These are phyloP conservation scores for Neurospora intermedia DNA, from an alignment of 495 filamentous ascomycete species.

Conservation along the genomic window DNA sequence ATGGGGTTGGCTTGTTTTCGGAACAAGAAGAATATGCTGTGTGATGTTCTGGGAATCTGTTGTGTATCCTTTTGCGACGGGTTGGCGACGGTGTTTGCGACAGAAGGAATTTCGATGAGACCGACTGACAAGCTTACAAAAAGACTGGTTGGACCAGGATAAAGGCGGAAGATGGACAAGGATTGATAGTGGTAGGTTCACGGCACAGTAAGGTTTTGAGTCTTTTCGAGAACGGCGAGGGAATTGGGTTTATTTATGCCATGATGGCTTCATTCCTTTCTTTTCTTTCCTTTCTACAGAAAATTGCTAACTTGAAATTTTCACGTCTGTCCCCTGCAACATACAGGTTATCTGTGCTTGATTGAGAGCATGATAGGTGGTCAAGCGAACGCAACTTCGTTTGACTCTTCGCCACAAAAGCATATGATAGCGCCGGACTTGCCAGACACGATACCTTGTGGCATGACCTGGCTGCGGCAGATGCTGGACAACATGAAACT, in stretches of 20 bases:
- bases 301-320: background rate
- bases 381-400: background rate
- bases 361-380: background rate
- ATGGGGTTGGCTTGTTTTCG: background rate
- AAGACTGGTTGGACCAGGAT: background rate
- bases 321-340: background rate
- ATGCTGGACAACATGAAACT: too few species aligned
- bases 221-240: background rate
- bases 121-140: background rate
- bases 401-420: background rate
- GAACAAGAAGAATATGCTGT: background rate
- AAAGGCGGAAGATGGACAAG: background rate
- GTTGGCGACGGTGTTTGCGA: background rate
- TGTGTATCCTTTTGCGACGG: background rate
- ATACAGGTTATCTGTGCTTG: background rate
- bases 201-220: background rate
- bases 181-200: too few species aligned
- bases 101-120: background rate
- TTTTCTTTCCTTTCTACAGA: background rate
- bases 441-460: too few species aligned
- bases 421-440: background rate
- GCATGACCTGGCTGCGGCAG: too few species aligned
- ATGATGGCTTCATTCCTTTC: background rate
- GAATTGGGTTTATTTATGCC: background rate
- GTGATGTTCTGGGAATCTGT: background rate